phyloP scores from a whole-genome alignment of 78 protist genomes.

The Parvularia atlantis region DNA sequence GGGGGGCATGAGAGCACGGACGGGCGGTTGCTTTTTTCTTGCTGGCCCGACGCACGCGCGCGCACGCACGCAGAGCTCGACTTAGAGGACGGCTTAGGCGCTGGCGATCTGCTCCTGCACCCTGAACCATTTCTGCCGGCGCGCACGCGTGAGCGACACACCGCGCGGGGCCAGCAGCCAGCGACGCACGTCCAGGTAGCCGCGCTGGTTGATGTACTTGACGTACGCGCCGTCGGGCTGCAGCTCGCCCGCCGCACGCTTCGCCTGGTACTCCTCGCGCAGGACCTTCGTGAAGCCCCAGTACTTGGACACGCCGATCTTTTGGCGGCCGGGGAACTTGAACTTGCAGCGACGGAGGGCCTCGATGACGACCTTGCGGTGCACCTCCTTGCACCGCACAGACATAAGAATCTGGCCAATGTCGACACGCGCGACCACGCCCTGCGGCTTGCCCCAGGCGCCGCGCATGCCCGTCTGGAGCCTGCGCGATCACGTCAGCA shows the following conservation, averaged over 20 bases:
- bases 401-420: slow-evolving; percentile 95
- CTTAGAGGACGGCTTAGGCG: too few relatives aligned
- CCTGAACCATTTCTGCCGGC: too few relatives aligned
- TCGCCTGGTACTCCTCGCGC: slow-evolving; percentile 65
- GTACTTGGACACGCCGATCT: slow-evolving; percentile 77
- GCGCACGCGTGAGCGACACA: too few relatives aligned
- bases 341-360: slow-evolving; percentile 96
- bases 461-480: slow-evolving; percentile 99
- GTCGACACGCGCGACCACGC: slow-evolving; percentile 95
- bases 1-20: too few relatives aligned
- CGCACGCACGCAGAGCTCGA: too few relatives aligned
- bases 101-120: too few relatives aligned
- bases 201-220: slow-evolving; percentile 59
- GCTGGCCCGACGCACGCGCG: too few relatives aligned
- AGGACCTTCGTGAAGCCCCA: slow-evolving; percentile 97
- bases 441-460: slow-evolving; percentile 98
- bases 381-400: slow-evolving; percentile 78
- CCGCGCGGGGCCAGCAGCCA: too few relatives aligned
- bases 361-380: slow-evolving; percentile 69
- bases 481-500: slow-evolving; percentile 25
- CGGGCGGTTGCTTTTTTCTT: too few relatives aligned
- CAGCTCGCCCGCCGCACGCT: slow-evolving; percentile 46
- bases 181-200: slow-evolving; percentile 50
- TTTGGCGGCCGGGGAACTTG: slow-evolving; percentile 99
- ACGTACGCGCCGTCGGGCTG: slow-evolving; percentile 71